Evolutionary conservation across 805 yeast species (phyloP).

Genomic region (Wickerhamomyces rabaulensis): DNA sequence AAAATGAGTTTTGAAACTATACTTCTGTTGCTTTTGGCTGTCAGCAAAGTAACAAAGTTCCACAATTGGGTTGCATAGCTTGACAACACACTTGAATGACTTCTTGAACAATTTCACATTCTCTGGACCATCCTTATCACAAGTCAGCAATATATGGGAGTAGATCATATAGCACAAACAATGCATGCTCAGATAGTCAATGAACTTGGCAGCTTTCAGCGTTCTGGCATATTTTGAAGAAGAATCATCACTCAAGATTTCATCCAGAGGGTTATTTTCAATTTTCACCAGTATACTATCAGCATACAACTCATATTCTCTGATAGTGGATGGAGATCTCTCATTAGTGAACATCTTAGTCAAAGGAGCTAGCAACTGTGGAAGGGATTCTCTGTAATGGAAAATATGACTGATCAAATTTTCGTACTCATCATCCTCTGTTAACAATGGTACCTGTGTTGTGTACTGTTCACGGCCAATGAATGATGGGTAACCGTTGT

Average conservation of each 20-base stretch:
- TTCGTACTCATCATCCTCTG: background rate
- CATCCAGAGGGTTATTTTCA: background rate
- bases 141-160: constrained; percentile 2
- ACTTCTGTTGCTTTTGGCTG: constrained; percentile 1
- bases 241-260: constrained; percentile 2
- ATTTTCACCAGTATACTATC: background rate
- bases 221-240: constrained; percentile 1
- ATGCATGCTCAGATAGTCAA: constrained; percentile 2
- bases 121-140: background rate
- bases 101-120: background rate
- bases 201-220: constrained; percentile 1
- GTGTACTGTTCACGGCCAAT: background rate
- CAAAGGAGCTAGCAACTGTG: background rate
- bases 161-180: constrained; percentile 3
- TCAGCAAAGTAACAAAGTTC: constrained; percentile 5
- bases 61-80: background rate
- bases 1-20: constrained; percentile 2
- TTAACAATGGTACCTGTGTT: background rate
- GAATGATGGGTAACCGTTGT: background rate
- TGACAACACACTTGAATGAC: background rate
- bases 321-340: background rate
- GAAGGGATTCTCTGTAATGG: background rate
- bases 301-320: background rate
- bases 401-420: background rate
- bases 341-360: constrained; percentile 1